Evolutionary conservation across 768 basidiomycete species (phyloP), one percentile per base, ranked within the genome.

Genomic region (Auriscalpium microsporum): DNA sequence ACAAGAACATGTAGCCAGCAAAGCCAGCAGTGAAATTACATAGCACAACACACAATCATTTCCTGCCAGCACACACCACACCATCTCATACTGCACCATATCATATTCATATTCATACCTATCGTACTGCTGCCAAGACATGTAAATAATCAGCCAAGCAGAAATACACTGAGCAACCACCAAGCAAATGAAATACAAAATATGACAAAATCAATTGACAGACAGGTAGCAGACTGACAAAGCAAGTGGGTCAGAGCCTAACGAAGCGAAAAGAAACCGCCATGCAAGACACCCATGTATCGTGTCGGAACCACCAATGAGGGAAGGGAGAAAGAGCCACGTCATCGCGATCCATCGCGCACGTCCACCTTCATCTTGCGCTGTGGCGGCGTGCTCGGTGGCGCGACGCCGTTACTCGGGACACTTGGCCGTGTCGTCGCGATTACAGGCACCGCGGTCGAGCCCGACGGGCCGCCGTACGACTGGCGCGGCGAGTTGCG

Each of bases 401-500:
- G 44, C 6, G 16, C 23, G 23, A 45, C 28, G 6, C 13, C 21
- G 37, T 23, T 11, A 28, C 28, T 28, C 28, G 28, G 28, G 28
- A 28, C 28, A 4, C 28, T 28, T 4, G 28, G 28, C 28, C 28
- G 28, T 28, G 28, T 28, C 4, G 28, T 28, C 7, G 28, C 28
- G 28, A 28, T 28, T 2, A 28, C 28, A 14, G 44, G 21, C 42
- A 44, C 9, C 7, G 10, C 36, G 44, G 34, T 17, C 28, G 52
- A 35, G 21, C 10, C 14, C 9, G 23, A 13, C 21, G 45, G 28
- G 44, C 17, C 17, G 4, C 37, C 38, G 34, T 34, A 55, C 34
- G 55, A 52, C 55, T 56, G 57, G 17, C 52, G 64, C 6, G 67
- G 63, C n/a, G 67, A 62, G 21, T 62, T 57, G 6, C 64, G 62